Percentiles rank a stretch among this genome's conserved stretches.
Conservation (phyloP, 2,329 filamentous ascomycete species). For the Scedosporium apiospermum region DNA sequence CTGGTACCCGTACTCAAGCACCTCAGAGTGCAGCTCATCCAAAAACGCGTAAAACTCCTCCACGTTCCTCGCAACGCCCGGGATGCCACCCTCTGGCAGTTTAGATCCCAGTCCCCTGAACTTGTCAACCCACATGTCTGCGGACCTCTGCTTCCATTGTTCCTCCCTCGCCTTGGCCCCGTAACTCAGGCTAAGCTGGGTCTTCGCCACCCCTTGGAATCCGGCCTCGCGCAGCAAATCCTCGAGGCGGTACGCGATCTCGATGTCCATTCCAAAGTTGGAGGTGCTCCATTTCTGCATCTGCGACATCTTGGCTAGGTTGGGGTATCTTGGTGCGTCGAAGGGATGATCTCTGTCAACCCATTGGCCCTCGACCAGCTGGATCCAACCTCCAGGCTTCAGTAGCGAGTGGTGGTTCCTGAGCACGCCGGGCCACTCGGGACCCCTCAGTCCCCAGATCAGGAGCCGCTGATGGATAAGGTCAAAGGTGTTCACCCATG, state of each 20-base stretch:
- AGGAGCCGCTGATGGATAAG: not conserved
- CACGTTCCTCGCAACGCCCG: not conserved
- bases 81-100: not conserved
- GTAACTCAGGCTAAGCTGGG: not conserved
- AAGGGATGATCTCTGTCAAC: not conserved
- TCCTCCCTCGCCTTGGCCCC: not conserved
- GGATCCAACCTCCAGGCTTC: not conserved
- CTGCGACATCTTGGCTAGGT: not conserved
- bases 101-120: not conserved
- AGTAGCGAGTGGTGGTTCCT: not conserved
- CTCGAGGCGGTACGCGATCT: not conserved
- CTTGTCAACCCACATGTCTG: not conserved
- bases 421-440: not conserved
- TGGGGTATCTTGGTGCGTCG: not conserved
- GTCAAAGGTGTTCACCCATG: not conserved
- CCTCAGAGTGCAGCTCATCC: not conserved
- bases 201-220: not conserved
- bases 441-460: not conserved
- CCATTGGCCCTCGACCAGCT: not conserved
- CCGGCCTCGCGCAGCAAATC: not conserved
- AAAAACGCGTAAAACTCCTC: not conserved
- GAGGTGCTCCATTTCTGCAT: not conserved
- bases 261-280: not conserved
- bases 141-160: not conserved
- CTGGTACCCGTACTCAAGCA: not conserved